These are phyloP conservation scores for Styphnolobium japonicum DNA, from an alignment of 306 rosid genomes.

Conservation along the genomic window DNA sequence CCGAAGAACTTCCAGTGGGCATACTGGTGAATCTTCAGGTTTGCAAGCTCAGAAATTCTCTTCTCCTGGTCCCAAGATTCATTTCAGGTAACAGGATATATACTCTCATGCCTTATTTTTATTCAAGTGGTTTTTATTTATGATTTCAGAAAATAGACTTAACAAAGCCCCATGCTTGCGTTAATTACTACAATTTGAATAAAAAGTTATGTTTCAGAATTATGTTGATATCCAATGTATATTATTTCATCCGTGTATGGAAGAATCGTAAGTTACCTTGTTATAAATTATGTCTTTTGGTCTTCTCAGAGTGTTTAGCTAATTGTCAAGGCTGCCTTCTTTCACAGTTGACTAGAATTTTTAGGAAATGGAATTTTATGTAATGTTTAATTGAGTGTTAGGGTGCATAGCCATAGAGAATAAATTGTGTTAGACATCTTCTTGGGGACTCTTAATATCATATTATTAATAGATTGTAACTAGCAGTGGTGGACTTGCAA, in stretches of 20 bases:
- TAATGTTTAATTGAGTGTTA: not conserved
- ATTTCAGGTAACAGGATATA: conserved; percentile 63
- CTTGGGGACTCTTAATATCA: not conserved
- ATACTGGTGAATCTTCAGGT: conserved; percentile 58
- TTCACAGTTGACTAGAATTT: not conserved
- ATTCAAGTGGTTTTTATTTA: not conserved
- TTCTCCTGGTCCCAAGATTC: conserved; percentile 73
- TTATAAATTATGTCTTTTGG: not conserved
- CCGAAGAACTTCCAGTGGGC: conserved; percentile 82
- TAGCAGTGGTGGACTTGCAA: not conserved
- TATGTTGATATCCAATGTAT: not conserved
- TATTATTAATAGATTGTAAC: conserved; percentile 3
- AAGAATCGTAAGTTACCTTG: conserved; percentile 3
- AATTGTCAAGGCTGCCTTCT: not conserved
- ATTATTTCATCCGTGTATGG: conserved; percentile 6
- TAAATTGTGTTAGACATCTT: not conserved
- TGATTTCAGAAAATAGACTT: not conserved
- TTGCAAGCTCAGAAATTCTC: conserved; percentile 60
- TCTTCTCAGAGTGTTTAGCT: not conserved
- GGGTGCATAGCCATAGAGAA: not conserved
- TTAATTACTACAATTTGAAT: not conserved
- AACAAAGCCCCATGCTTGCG: not conserved
- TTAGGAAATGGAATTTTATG: conserved; percentile 14
- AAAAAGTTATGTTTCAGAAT: not conserved
- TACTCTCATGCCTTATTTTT: not conserved